phyloP scores from a whole-genome alignment of 139 green algal genomes.

The Gonium pectorale region DNA sequence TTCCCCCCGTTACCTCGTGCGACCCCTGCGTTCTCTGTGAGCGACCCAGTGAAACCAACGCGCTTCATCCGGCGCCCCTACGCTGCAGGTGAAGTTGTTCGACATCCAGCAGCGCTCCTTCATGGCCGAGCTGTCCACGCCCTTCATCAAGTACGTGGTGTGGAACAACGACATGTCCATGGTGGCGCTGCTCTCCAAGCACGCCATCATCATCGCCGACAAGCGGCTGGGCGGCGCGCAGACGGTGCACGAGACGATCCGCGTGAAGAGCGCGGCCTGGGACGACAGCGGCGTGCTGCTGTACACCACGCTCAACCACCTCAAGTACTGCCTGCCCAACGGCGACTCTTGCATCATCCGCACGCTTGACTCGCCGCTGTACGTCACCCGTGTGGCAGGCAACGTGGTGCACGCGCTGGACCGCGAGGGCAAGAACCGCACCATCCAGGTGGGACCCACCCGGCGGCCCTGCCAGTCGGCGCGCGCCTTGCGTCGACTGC shows the following conservation, averaged over 20 bases:
- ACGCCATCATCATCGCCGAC: conserved; percentile 96
- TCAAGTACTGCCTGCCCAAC: conserved; percentile 99
- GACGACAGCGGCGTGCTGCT: conserved; percentile 96
- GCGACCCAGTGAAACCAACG: too few relatives aligned
- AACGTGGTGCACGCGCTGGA: conserved; percentile 93
- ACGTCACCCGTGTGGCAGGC: conserved; percentile 86
- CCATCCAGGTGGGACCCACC: conserved; percentile 85
- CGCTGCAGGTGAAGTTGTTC: conserved; percentile 95
- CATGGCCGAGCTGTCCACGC: conserved; percentile 89
- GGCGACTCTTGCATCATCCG: conserved; percentile 98
- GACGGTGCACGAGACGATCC: conserved; percentile 98
- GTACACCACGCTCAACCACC: conserved; percentile 99
- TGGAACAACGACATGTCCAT: conserved; percentile 95
- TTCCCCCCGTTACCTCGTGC: too few relatives aligned
- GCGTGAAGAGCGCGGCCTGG: conserved; percentile 92
- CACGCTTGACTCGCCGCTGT: conserved; percentile 96
- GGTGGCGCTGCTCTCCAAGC: conserved; percentile 97
- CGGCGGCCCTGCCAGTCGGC: too few relatives aligned
- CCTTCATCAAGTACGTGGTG: conserved; percentile 98
- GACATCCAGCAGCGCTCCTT: conserved; percentile 96
- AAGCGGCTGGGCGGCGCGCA: conserved; percentile 89
- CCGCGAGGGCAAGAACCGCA: conserved; percentile 92
- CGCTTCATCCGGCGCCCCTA: too few relatives aligned
- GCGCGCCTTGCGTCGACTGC: too few relatives aligned
- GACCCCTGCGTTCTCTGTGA: too few relatives aligned